A percentile compares a stretch with the other conserved stretches of the same genome.
Evolutionary conservation across 371 early-diverging fungal species (phyloP).

Genomic region (Saksenaea oblongispora): DNA sequence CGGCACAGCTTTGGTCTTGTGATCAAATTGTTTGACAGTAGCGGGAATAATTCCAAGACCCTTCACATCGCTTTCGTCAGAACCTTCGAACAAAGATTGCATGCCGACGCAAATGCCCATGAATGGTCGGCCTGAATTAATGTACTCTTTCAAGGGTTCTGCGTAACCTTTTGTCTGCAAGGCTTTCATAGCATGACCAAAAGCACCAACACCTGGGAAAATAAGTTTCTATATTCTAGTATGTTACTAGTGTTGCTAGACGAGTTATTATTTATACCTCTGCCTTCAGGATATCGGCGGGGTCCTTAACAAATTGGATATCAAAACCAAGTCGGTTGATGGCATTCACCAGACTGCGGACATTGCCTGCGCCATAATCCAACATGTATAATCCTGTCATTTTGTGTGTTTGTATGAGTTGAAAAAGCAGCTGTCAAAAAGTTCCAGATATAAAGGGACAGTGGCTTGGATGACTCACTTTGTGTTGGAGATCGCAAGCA

Average conservation of each 20-base stretch:
- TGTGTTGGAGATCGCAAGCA: too few species aligned
- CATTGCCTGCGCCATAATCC: conserved; percentile 99
- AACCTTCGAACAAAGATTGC: conserved; percentile 93
- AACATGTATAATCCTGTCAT: conserved; percentile 77
- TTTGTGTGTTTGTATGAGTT: conserved; percentile 7
- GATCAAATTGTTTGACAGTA: conserved; percentile 68
- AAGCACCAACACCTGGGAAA: conserved; percentile 98
- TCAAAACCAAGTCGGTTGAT: conserved; percentile 85
- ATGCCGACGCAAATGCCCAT: conserved; percentile 98
- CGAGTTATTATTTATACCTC: conserved; percentile 61
- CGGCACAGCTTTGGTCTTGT: conserved; percentile 81
- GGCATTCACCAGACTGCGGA: conserved; percentile 94
- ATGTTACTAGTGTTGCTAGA: background rate
- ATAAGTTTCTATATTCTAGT: conserved; percentile 77
- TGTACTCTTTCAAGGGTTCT: conserved; percentile 81
- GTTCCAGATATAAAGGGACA: background rate
- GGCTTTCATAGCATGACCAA: conserved; percentile 88
- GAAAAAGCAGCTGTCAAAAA: conserved; percentile 11
- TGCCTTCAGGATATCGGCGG: conserved; percentile 84
- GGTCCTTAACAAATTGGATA: conserved; percentile 72
- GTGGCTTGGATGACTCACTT: conserved; percentile 3
- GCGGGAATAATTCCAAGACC: conserved; percentile 90
- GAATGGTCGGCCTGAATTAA: conserved; percentile 85
- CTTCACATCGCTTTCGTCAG: conserved; percentile 80
- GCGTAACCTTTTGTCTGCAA: conserved; percentile 75